Base-by-base conservation (phyloP, 78 protist genomes). In the Dictyostelium intermedium region DNA sequence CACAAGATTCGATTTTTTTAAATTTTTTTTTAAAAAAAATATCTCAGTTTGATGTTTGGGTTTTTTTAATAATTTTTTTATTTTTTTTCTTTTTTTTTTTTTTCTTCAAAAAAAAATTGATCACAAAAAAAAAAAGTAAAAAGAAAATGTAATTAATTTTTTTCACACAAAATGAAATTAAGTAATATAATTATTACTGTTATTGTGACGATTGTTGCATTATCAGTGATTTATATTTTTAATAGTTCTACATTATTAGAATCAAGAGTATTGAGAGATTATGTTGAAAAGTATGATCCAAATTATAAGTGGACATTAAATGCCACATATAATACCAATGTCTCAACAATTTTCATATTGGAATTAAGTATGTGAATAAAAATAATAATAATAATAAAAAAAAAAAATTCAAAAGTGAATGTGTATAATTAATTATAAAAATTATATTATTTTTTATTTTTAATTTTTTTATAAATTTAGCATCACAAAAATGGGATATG, bases 321-420 rank as follows among this genome's bases (percentile, higher is more conserved):
- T n/a, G 61, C 47, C 1, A 76, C 82, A 10, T 76, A 39, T 8
- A 47, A 39, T 23, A n/a, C 45, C n/a, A 27, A 47, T 37, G 8
- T 37, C 25, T 16, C 50, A 18, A 47, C 10, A 45, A 63, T 47
- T 14, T 30, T 25, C 60, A 30, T 80, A n/a, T 47, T 80, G 14
- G 69, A 80, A 47, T 80, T 80, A 35, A n/a, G 84, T 80, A 80
- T 50, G 84, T 80, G 63, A 53, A 53, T 53, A 53, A 16, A 16
- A 53, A 53, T 39, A 56, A 56, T 20, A 56, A 45, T 8, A 45
- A 45, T 8, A 45, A 45, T 8, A 45, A 45, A 27, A 63, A 63
- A 8, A 63, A 10, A 35, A 73, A 1, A 8, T 7, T 3, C 37
- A 72, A 34, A 16, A 13, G 13, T 45, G 8, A 45, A 45, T 45